These are phyloP conservation scores for Candida ipomoeae DNA, from an alignment of 805 yeast species.

Conservation along the genomic window DNA sequence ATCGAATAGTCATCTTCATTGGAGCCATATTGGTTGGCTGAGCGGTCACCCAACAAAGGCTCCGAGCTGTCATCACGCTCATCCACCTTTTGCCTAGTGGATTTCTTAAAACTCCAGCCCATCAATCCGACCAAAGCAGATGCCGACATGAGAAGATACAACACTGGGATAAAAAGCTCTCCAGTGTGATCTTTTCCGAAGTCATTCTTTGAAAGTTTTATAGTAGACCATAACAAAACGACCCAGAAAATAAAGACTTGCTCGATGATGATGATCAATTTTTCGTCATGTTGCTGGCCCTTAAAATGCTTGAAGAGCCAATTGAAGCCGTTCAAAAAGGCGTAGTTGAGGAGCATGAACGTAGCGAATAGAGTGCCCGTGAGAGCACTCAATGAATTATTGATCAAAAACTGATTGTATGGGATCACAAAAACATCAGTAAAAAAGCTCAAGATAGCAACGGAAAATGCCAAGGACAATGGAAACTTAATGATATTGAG, in stretches of 20 bases:
- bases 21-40: slow-evolving; percentile 13
- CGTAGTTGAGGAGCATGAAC: slow-evolving; percentile 51
- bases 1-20: slow-evolving; percentile 12
- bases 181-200: slow-evolving; percentile 49
- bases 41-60: slow-evolving; percentile 26
- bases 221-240: slow-evolving; percentile 39
- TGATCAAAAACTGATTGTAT: slow-evolving; percentile 33
- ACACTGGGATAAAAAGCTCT: slow-evolving; percentile 43
- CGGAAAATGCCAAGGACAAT: slow-evolving; percentile 37
- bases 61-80: slow-evolving; percentile 23
- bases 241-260: slow-evolving; percentile 57
- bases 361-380: slow-evolving; percentile 40
- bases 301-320: slow-evolving; percentile 30
- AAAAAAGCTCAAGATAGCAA: slow-evolving; percentile 24
- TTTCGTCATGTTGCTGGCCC: slow-evolving; percentile 43
- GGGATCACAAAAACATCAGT: slow-evolving; percentile 19
- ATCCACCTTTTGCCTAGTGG: slow-evolving; percentile 3
- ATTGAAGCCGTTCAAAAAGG: slow-evolving; percentile 46
- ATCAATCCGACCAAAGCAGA: slow-evolving; percentile 52
- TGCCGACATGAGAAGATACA: slow-evolving; percentile 44
- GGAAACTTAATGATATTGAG: slow-evolving; percentile 55
- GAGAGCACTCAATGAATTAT: slow-evolving; percentile 38
- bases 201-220: slow-evolving; percentile 45
- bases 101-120: slow-evolving; percentile 36
- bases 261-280: slow-evolving; percentile 54